phyloP scores from a whole-genome alignment of 768 basidiomycete species.

The Chalciporus piperatus region DNA sequence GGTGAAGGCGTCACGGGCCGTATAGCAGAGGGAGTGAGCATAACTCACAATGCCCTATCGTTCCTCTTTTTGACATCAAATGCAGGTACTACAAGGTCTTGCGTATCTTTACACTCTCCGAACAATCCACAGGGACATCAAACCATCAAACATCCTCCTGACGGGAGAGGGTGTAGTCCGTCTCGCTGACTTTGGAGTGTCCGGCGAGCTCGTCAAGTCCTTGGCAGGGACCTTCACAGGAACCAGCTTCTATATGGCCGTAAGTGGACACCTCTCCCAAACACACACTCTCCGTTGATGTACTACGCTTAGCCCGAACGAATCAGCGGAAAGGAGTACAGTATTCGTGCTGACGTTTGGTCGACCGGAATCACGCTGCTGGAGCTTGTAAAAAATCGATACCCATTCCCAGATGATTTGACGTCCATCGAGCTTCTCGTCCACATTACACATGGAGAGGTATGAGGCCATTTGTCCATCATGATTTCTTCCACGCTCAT shows the following conservation, averaged over 20 bases:
- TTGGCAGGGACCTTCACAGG: conserved; percentile 96
- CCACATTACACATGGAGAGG: conserved; percentile 81
- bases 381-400: conserved; percentile 90
- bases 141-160: conserved; percentile 89
- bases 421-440: conserved; percentile 94
- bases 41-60: not conserved
- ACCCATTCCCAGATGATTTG: conserved; percentile 91
- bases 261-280: conserved; percentile 42
- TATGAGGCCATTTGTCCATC: conserved; percentile 29
- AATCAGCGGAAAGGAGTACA: conserved; percentile 88
- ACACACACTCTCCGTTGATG: conserved; percentile 1
- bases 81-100: conserved; percentile 84
- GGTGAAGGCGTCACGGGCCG: conserved; percentile 89
- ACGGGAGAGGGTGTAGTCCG: conserved; percentile 89
- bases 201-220: conserved; percentile 89
- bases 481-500: conserved; percentile 13
- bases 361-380: conserved; percentile 93
- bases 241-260: conserved; percentile 98
- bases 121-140: conserved; percentile 96
- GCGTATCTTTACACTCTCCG: conserved; percentile 86
- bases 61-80: conserved; percentile 7
- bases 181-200: conserved; percentile 95
- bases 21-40: conserved; percentile 85
- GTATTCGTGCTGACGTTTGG: conserved; percentile 97
- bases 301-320: conserved; percentile 72